Evolutionary conservation across 2,329 filamentous ascomycete species (phyloP), one percentile per base, ranked within the genome.

Genomic region (Cercospora nicotianae): DNA sequence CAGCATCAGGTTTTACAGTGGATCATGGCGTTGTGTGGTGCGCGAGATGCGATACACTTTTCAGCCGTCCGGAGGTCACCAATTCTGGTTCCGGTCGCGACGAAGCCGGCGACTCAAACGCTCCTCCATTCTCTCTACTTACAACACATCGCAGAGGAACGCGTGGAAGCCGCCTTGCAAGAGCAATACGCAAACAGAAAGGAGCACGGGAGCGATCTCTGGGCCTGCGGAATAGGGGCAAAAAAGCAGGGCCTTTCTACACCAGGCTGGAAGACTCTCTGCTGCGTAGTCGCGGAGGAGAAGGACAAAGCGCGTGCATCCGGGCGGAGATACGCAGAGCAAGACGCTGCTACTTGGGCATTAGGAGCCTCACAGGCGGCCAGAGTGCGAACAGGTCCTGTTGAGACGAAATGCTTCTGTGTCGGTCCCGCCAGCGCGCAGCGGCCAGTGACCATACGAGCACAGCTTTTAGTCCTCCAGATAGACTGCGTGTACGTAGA

Each of bases 1-100:
- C 45, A 51, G 45, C 45, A 13, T 26, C 45, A 23, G 4, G 20
- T 51, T 51, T 26, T 13, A 51, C 10, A 7, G 10, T 51, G 18
- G 20, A 53, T 18, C 42, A 28, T 42, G 60, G 45, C 31, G 30
- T 63, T 53, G 60, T 63, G 65, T 45, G 48, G 36, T 33, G 31
- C 13, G 28, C 31, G 39, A 58, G 30, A 13, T 18, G 45, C 13
- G 26, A 36, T 60, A 60, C 28, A 23, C 30, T 31, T n/a, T 39
- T 18, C 6, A 23, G 57, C 30, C 5, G 3, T 31, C 9, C 18
- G n/a, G 30, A n/a, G 30, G 57, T 36, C 10, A 13, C 12, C 30
- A 18, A 18, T 18, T 12, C 33, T 23, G 30, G 30, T 18, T 39
- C 10, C 16, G 31, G 30, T 18, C 30, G 30, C 18, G 28, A 23